Base-by-base conservation (phyloP, 1,139 yeast genomes). In the Sugiyamaella grinbergsii region DNA sequence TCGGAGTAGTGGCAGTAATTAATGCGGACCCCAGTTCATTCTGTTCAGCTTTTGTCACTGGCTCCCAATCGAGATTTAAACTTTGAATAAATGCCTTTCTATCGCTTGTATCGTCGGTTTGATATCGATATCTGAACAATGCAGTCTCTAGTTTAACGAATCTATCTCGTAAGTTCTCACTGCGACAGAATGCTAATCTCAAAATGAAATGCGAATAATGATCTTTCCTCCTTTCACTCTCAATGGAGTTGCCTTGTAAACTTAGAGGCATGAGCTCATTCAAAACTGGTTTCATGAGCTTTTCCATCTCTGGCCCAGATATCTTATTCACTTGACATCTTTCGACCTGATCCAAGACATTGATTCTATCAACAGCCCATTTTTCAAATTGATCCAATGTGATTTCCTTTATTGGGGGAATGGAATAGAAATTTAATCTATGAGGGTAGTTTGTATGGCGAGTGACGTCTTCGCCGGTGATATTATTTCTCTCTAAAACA, bases 311-410 rank as follows among this genome's bases (percentile, higher is more conserved):
- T 56, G 78, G 79, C 45, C 77, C 67, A 1, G 79, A 69, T 62
- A 83, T 82, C 55, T 84, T 82, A 56, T 95, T 76, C 31, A 85
- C 81, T 44, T 77, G 67, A 58, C 85, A 81, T 5, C 90, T 79
- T 63, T 91, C 97, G 46, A 93, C 83, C 65, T 90, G 96, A 53
- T 89, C 79, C 54, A 94, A 75, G 7, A 93, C 81, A 63, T 84
- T 82, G 57, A 93, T 76, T 55, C 99, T 74, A 63, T 93, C 98
- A 46, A 93, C 85, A 6, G 98, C 98, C 97, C 97, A 93, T 15
- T 77, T 76, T 69, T 93, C 98, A 67, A 93, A 94, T 64, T 93
- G 87, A 58, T 91, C 97, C 33, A 93, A 67, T 0, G 97, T 89
- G 62, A 93, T 82, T 68, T 93, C 98, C 31, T 83, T 82, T 32